Percentiles rank a stretch among this genome's conserved stretches.
Conservation (phyloP, 2,329 filamentous ascomycete species). For the Venturia pyrina region DNA sequence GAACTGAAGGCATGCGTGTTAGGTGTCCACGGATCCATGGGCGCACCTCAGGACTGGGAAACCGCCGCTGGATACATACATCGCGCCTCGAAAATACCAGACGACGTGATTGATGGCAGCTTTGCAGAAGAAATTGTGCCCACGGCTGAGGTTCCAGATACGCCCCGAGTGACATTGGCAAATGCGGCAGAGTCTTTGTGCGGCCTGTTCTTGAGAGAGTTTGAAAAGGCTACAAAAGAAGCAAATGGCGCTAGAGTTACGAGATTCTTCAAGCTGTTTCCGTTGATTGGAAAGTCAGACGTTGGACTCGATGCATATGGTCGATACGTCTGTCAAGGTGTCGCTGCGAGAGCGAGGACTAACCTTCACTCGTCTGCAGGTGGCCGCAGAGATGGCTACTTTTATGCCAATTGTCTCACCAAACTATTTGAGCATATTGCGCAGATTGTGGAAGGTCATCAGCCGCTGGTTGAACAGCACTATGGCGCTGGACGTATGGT, state of each 20-base stretch:
- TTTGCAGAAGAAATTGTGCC: constrained; percentile 92
- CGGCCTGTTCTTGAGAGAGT: constrained; percentile 83
- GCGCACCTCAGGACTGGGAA: constrained; percentile 96
- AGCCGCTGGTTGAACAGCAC: constrained; percentile 81
- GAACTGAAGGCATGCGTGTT: constrained; percentile 96
- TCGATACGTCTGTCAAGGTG: constrained; percentile 89
- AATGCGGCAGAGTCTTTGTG: constrained; percentile 83
- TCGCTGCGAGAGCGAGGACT: constrained; percentile 70
- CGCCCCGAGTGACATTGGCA: constrained; percentile 77
- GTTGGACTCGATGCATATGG: constrained; percentile 92
- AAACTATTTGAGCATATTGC: constrained; percentile 96
- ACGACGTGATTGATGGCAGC: constrained; percentile 66
- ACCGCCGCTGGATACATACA: constrained; percentile 84
- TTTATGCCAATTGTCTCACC: constrained; percentile 84
- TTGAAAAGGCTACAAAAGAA: constrained; percentile 80
- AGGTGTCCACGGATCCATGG: constrained; percentile 92
- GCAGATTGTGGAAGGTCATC: constrained; percentile 88
- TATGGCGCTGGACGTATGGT: constrained; percentile 92
- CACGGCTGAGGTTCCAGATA: constrained; percentile 88
- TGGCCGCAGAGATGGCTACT: constrained; percentile 64
- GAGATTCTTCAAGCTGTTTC: constrained; percentile 96
- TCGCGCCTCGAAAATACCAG: constrained; percentile 70
- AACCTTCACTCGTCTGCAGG: constrained; percentile 63
- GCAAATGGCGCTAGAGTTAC: constrained; percentile 86
- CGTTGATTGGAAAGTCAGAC: constrained; percentile 78